These are phyloP conservation scores for Kalmanozyma brasiliensis DNA, from an alignment of 1,284 basidiomycete species.

Conservation along the genomic window DNA sequence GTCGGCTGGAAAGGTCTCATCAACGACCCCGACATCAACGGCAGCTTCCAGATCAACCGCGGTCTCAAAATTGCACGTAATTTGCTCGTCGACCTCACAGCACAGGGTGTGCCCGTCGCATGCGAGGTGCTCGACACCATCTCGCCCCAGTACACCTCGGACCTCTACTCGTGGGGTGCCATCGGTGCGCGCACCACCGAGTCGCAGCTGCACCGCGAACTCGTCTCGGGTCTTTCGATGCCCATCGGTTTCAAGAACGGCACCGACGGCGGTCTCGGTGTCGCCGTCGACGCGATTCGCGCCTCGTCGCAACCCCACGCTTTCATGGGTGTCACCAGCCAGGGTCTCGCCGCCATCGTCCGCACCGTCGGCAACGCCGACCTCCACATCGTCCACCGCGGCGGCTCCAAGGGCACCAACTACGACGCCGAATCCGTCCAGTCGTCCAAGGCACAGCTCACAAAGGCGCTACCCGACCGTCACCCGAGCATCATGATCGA, in stretches of 20 bases:
- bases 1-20: conserved; percentile 77
- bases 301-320: conserved; percentile 63
- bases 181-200: conserved; percentile 93
- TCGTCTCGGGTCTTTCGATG: conserved; percentile 66
- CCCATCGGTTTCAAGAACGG: conserved; percentile 94
- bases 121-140: conserved; percentile 85
- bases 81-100: conserved; percentile 87
- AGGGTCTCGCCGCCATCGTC: conserved; percentile 87
- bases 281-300: conserved; percentile 67
- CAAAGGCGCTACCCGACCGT: conserved; percentile 55
- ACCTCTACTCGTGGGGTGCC: conserved; percentile 92
- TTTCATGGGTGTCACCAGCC: conserved; percentile 67
- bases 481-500: conserved; percentile 66
- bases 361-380: conserved; percentile 85
- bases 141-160: conserved; percentile 72
- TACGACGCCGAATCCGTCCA: conserved; percentile 77
- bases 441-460: conserved; percentile 81
- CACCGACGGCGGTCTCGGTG: conserved; percentile 81
- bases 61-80: conserved; percentile 81
- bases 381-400: conserved; percentile 67
- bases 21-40: conserved; percentile 85
- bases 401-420: conserved; percentile 69
- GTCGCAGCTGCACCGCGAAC: conserved; percentile 70
- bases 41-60: conserved; percentile 95
- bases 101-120: conserved; percentile 89